phyloP scores from a whole-genome alignment of 192 early-diverging fungal genomes.

The Phycomyces blakesleeanus region DNA sequence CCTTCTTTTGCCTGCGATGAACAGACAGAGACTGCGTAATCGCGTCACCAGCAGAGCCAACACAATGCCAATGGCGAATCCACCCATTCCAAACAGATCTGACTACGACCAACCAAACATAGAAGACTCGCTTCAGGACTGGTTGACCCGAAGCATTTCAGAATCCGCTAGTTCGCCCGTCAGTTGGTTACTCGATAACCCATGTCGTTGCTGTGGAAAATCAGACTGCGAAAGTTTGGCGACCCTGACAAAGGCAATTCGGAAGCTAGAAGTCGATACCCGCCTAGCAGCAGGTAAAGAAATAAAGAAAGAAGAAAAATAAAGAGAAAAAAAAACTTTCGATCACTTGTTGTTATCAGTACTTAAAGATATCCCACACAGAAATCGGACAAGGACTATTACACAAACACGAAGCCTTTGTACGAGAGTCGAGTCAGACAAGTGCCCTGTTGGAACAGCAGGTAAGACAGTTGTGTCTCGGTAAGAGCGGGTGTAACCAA shows the following conservation, averaged over 20 bases:
- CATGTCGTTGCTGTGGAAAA: constrained; percentile 20
- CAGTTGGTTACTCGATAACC: not conserved
- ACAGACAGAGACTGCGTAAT: constrained; percentile 12
- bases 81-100: not conserved
- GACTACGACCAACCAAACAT: not conserved
- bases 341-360: not conserved
- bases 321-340: too few relatives aligned
- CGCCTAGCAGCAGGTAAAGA: constrained; percentile 23
- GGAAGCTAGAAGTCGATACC: constrained; percentile 20
- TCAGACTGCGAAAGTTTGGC: constrained; percentile 12
- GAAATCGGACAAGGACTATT: constrained; percentile 29
- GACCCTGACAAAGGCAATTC: constrained; percentile 14
- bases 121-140: constrained; percentile 22
- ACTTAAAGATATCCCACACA: not conserved
- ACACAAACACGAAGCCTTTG: constrained; percentile 22
- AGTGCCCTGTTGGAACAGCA: constrained; percentile 16
- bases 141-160: constrained; percentile 21
- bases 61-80: constrained; percentile 3
- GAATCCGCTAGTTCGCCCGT: constrained; percentile 3
- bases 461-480: not conserved
- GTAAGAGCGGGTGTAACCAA: not conserved
- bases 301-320: too few relatives aligned
- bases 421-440: constrained; percentile 13
- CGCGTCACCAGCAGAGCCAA: constrained; percentile 13
- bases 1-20: not conserved